phyloP scores from a whole-genome alignment of 345 rosid species.

The Reutealis trisperma region DNA sequence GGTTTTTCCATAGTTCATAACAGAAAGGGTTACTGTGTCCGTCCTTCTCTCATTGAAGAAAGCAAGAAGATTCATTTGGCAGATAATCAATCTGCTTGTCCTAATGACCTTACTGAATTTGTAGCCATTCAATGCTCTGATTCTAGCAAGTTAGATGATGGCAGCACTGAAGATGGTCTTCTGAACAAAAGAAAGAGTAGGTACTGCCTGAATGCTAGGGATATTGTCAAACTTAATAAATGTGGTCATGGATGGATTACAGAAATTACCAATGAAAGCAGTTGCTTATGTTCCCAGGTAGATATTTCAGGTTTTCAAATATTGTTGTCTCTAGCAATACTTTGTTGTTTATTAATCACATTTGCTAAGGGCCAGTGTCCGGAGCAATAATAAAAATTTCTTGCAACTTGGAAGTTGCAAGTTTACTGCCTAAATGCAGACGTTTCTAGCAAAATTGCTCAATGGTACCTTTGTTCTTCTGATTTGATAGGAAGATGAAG shows the following conservation, averaged over 20 bases:
- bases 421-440: background rate
- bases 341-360: background rate
- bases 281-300: slow-evolving; percentile 65
- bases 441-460: background rate
- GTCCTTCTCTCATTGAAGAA: slow-evolving; percentile 49
- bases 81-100: slow-evolving; percentile 50
- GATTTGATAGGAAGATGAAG: background rate
- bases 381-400: background rate
- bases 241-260: slow-evolving; percentile 60
- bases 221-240: slow-evolving; percentile 65
- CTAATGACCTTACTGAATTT: slow-evolving; percentile 55
- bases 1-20: slow-evolving; percentile 30
- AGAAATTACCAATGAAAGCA: slow-evolving; percentile 38
- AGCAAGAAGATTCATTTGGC: slow-evolving; percentile 36
- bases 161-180: slow-evolving; percentile 23
- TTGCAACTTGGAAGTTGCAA: background rate
- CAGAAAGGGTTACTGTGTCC: slow-evolving; percentile 78
- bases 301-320: slow-evolving; percentile 3
- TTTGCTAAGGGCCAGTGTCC: background rate
- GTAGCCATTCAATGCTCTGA: slow-evolving; percentile 42
- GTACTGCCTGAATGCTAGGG: slow-evolving; percentile 66
- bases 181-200: slow-evolving; percentile 23
- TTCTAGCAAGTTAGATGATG: slow-evolving; percentile 16
- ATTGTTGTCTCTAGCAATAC: background rate
- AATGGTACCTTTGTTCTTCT: background rate